phyloP scores from a whole-genome alignment of 208 protist genomes.

The Leishmania tarentolae region DNA sequence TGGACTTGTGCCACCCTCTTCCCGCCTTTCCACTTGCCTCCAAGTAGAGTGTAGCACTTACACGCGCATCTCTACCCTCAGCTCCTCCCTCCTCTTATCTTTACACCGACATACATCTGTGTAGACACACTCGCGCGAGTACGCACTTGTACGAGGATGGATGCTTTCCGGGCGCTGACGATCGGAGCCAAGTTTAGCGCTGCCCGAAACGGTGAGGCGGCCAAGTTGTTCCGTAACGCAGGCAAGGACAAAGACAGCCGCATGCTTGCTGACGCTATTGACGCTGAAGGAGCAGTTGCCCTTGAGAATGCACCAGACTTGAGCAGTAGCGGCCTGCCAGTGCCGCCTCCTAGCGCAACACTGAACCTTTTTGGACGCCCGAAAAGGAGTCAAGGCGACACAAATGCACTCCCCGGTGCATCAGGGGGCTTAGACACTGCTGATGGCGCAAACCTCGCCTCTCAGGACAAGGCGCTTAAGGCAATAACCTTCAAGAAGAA shows the following conservation, averaged over 20 bases:
- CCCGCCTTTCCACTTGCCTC: background rate
- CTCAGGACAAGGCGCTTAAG: slow-evolving; percentile 57
- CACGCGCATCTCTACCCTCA: background rate
- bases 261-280: slow-evolving; percentile 13
- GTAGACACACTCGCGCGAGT: background rate
- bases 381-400: background rate
- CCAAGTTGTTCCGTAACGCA: slow-evolving; percentile 56
- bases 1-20: background rate
- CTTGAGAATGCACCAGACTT: slow-evolving; percentile 15
- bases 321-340: slow-evolving; percentile 33
- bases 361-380: slow-evolving; percentile 58
- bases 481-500: slow-evolving; percentile 76
- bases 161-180: slow-evolving; percentile 64
- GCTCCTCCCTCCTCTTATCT: background rate
- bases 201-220: slow-evolving; percentile 49
- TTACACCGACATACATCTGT: background rate
- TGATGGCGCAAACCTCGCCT: background rate
- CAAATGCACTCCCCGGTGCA: background rate
- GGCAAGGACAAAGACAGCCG: slow-evolving; percentile 25
- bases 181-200: slow-evolving; percentile 65
- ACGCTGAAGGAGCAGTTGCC: slow-evolving; percentile 5
- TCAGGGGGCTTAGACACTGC: slow-evolving; percentile 6
- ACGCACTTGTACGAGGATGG: slow-evolving; percentile 33
- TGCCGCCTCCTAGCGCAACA: slow-evolving; percentile 49
- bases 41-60: background rate